Percentiles rank a stretch among this genome's conserved stretches.
phyloP scores from a whole-genome alignment of 352 stramenopile species.

The Pythium aristosporum region DNA sequence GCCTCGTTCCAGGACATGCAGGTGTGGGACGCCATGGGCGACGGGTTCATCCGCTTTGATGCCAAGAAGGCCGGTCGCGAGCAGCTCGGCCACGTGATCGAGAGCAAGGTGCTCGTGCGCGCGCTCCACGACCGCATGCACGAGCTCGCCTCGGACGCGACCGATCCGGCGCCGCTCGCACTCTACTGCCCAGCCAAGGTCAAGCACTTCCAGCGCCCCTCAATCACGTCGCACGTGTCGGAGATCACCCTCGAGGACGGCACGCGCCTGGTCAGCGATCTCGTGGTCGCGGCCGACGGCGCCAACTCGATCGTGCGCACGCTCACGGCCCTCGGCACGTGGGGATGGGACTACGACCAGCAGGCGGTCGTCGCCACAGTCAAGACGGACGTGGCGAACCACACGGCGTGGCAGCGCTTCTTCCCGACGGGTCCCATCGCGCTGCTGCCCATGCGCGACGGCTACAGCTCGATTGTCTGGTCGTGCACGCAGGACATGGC shows the following conservation, averaged over 20 bases:
- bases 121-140: constrained; percentile 86
- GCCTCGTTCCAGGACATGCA: constrained; percentile 89
- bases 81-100: constrained; percentile 79
- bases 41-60: constrained; percentile 89
- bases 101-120: constrained; percentile 86
- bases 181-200: constrained; percentile 80
- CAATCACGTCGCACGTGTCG: constrained; percentile 44
- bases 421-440: constrained; percentile 87
- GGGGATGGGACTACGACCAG: constrained; percentile 93
- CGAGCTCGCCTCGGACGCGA: constrained; percentile 44
- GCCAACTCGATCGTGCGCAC: constrained; percentile 87
- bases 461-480: constrained; percentile 91
- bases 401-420: constrained; percentile 91
- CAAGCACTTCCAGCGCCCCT: constrained; percentile 76
- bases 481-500: constrained; percentile 83
- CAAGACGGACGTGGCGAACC: constrained; percentile 75
- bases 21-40: constrained; percentile 88
- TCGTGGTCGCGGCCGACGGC: constrained; percentile 89
- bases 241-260: constrained; percentile 68
- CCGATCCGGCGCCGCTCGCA: constrained; percentile 57
- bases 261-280: constrained; percentile 62
- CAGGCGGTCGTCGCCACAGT: constrained; percentile 90
- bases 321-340: constrained; percentile 84
- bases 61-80: constrained; percentile 55
- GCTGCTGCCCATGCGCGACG: constrained; percentile 88